phyloP scores from a whole-genome alignment of 192 early-diverging fungal species.

The Backusella tarrabulga region DNA sequence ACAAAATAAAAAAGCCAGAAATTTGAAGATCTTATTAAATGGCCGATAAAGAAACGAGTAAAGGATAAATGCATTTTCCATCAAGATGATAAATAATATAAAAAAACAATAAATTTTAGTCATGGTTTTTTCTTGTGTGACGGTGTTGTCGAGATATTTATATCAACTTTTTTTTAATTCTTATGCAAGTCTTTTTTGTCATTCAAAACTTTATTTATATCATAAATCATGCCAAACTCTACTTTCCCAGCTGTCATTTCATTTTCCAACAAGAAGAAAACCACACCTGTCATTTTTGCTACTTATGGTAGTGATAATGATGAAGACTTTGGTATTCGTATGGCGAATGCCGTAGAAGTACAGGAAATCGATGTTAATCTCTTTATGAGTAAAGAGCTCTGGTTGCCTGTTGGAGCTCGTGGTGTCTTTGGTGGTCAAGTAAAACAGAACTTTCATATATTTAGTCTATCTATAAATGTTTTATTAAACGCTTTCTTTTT shows the following conservation, averaged over 20 bases:
- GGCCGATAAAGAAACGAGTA: neutral
- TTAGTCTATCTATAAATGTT: neutral
- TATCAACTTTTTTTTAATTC: neutral
- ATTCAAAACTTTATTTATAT: neutral
- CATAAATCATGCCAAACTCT: neutral
- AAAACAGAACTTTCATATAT: neutral
- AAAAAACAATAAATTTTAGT: neutral
- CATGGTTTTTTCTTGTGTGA: neutral
- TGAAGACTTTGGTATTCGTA: conserved; percentile 3
- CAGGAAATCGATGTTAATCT: conserved; percentile 70
- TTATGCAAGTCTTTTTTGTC: neutral
- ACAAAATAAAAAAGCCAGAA: neutral
- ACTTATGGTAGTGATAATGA: neutral
- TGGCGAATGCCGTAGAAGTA: conserved; percentile 42
- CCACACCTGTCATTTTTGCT: neutral
- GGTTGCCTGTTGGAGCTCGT: conserved; percentile 76
- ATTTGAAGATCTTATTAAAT: neutral
- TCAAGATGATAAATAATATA: neutral
- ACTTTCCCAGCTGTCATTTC: neutral
- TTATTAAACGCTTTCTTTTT: neutral
- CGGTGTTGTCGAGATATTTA: neutral
- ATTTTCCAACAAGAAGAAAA: neutral
- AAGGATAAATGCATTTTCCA: conserved; percentile 4
- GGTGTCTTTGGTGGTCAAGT: conserved; percentile 82
- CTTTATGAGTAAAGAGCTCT: conserved; percentile 73